These are phyloP conservation scores for Colletotrichum ledebouriae DNA, from an alignment of 2,329 filamentous ascomycete species.

Conservation along the genomic window DNA sequence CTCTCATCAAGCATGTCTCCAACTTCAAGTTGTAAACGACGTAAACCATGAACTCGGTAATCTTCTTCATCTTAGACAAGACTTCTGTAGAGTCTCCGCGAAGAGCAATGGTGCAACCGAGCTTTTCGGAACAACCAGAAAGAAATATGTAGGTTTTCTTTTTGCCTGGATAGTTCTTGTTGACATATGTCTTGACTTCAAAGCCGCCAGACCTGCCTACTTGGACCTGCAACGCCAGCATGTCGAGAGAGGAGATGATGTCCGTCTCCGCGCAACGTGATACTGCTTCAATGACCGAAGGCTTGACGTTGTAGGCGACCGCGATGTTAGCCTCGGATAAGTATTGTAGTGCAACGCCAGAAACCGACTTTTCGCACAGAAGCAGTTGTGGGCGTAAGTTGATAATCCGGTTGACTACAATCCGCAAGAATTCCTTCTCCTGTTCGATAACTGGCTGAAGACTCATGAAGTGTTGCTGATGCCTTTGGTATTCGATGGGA, in stretches of 20 bases:
- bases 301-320: constrained; percentile 96
- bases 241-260: constrained; percentile 95
- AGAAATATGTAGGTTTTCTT: constrained; percentile 98
- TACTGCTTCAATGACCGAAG: constrained; percentile 94
- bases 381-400: constrained; percentile 87
- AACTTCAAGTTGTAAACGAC: constrained; percentile 98
- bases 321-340: constrained; percentile 90
- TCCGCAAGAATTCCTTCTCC: constrained; percentile 92
- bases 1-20: constrained; percentile 92
- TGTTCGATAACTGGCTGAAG: constrained; percentile 96
- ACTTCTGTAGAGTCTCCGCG: constrained; percentile 81
- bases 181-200: constrained; percentile 95
- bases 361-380: constrained; percentile 93
- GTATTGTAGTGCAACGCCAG: constrained; percentile 89
- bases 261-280: constrained; percentile 91
- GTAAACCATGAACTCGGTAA: constrained; percentile 99
- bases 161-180: constrained; percentile 77
- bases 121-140: constrained; percentile 87
- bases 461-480: constrained; percentile 95
- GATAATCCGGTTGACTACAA: constrained; percentile 91
- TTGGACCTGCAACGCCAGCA: constrained; percentile 82
- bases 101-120: constrained; percentile 95
- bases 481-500: constrained; percentile 93
- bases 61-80: constrained; percentile 85
- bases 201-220: constrained; percentile 88